A percentile compares a stretch with the other conserved stretches of the same genome.
Evolutionary conservation across 192 early-diverging fungal genomes (phyloP).

Genomic region (Rhizophagus sp.): DNA sequence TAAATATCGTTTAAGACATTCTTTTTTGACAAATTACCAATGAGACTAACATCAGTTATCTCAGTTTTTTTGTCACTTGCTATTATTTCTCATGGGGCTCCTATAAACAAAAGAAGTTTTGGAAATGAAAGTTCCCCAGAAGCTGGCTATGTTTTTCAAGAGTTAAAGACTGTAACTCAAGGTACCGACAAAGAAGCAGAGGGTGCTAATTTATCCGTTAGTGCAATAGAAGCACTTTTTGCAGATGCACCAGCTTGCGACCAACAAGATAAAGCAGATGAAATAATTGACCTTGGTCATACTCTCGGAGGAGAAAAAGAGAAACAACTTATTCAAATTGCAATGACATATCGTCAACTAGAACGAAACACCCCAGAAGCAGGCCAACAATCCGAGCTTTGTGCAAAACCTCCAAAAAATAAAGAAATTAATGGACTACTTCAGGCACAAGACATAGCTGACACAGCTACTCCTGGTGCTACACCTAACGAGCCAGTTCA

Average conservation of each 20-base stretch:
- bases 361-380: neutral
- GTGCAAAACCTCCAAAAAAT: neutral
- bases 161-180: neutral
- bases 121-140: neutral
- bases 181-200: neutral
- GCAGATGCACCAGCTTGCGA: neutral
- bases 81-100: neutral
- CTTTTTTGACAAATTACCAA: neutral
- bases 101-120: conserved; percentile 5
- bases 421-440: conserved; percentile 1
- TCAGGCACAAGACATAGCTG: neutral
- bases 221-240: neutral
- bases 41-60: neutral
- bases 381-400: conserved; percentile 9
- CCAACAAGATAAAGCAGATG: conserved; percentile 13
- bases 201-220: conserved; percentile 1
- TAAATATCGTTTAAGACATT: too few species aligned
- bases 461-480: neutral
- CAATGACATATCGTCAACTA: neutral
- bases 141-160: neutral
- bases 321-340: neutral
- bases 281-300: neutral
- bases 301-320: neutral
- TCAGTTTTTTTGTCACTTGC: neutral
- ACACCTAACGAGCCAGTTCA: too few species aligned